Evolutionary conservation across 1,284 basidiomycete species (phyloP), one percentile per base, ranked within the genome.

Genomic region (Sparassis latifolia): DNA sequence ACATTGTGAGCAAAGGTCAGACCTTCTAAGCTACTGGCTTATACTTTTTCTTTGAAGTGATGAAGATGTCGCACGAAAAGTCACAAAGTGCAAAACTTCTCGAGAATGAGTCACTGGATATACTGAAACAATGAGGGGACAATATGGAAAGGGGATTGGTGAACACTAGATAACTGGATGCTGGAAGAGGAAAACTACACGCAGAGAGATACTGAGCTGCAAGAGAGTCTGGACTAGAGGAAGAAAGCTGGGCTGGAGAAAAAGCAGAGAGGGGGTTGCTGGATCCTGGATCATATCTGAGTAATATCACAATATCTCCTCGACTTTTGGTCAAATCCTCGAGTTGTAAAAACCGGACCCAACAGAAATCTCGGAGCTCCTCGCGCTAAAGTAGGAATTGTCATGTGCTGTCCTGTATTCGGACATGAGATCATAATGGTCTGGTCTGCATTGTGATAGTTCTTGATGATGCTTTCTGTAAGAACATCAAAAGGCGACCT

Each of bases 1-100:
- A 40, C 1, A 51, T 48, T 1, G 53, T 52, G 2, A 55, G 48
- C 0, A 70, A 53, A 0, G 69, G 66, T 28, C 53, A 40, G 6
- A 63, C 54, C 48, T 66, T 66, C n/a, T 50, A 41, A 0, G 61
- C 63, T 2, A 71, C 68, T 2, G 65, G 67, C 50, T 71, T 71
- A 57, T 72, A 71, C 55, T 69, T 68, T 40, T 64, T 64, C n/a
- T 40, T 53, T 54, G 33, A 32, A 32, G 48, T 28, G n/a, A 46
- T 5, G 41, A 42, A 47, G 4, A 30, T 33, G 40, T n/a, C 10
- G n/a, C n/a, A n/a, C n/a, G n/a, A n/a, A n/a, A n/a, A n/a, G n/a
- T n/a, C n/a, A n/a, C n/a, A n/a, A n/a, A n/a, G n/a, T n/a, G n/a
- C n/a, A n/a, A n/a, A n/a, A n/a, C n/a, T n/a, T n/a, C n/a, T n/a